A percentile compares a stretch with the other conserved stretches of the same genome.
Evolutionary conservation across 2,329 filamentous ascomycete genomes (phyloP).

Genomic region (Neofusicoccum umdonicola): DNA sequence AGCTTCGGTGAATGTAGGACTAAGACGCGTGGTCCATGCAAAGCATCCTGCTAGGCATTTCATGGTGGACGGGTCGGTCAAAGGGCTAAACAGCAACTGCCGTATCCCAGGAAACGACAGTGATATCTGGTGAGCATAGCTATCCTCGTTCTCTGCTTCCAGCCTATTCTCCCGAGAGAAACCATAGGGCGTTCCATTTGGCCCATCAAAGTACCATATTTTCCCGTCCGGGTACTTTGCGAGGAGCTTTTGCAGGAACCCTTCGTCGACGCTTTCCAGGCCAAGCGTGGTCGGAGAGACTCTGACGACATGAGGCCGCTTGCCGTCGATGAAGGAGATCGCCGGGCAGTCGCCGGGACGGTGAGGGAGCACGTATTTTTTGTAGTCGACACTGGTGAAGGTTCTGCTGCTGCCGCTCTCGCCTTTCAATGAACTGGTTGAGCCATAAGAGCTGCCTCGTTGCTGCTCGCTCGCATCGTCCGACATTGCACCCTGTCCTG

Average conservation of each 20-base stretch:
- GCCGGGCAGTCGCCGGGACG: too few relatives aligned
- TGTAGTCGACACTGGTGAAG: too few relatives aligned
- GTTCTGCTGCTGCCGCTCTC: too few relatives aligned
- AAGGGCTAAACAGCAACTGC: conserved; percentile 20
- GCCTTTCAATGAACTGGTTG: too few relatives aligned
- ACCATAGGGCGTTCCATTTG: not conserved
- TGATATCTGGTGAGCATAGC: conserved; percentile 5
- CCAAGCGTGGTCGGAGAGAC: conserved; percentile 12
- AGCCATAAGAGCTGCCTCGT: too few relatives aligned
- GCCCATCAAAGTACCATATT: conserved; percentile 17
- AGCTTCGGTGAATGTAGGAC: conserved; percentile 19
- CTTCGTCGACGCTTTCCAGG: conserved; percentile 17
- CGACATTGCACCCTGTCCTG: too few relatives aligned
- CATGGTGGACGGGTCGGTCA: conserved; percentile 19
- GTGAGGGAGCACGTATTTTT: too few relatives aligned
- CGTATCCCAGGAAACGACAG: conserved; percentile 7
- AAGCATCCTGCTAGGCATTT: conserved; percentile 22
- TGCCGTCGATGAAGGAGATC: too few relatives aligned
- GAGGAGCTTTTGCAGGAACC: conserved; percentile 20
- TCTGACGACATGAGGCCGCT: too few relatives aligned
- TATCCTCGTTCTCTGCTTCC: not conserved
- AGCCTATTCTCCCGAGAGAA: conserved; percentile 11
- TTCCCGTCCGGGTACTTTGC: conserved; percentile 18
- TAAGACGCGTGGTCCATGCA: conserved; percentile 13
- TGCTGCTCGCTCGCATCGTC: too few relatives aligned